These are phyloP conservation scores for Chrysoporthe austroafricana DNA, from an alignment of 2,329 filamentous ascomycete species.

Conservation along the genomic window DNA sequence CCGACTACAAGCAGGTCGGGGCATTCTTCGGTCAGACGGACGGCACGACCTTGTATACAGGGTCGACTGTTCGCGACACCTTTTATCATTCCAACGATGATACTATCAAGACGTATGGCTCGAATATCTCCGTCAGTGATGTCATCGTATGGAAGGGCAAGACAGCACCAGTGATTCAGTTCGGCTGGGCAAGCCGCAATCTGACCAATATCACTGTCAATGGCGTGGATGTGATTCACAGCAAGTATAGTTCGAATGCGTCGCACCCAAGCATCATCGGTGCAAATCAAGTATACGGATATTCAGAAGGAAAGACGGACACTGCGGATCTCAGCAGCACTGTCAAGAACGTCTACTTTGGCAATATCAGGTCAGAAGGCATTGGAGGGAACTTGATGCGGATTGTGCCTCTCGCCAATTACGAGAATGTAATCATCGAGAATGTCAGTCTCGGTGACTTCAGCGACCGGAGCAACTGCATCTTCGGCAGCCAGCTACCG, in stretches of 20 bases:
- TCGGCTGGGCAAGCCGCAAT: slow-evolving; percentile 40
- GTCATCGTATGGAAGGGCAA: slow-evolving; percentile 39
- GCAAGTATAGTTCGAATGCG: slow-evolving; percentile 31
- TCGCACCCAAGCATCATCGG: slow-evolving; percentile 34
- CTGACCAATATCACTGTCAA: slow-evolving; percentile 36
- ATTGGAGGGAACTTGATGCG: slow-evolving; percentile 29
- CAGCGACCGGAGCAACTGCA: slow-evolving; percentile 24
- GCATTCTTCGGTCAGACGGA: slow-evolving; percentile 44
- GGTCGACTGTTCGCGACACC: slow-evolving; percentile 36
- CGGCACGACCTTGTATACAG: slow-evolving; percentile 41
- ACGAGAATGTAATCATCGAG: slow-evolving; percentile 28
- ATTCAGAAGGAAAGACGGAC: slow-evolving; percentile 28
- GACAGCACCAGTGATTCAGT: slow-evolving; percentile 40
- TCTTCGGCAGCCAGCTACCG: slow-evolving; percentile 29
- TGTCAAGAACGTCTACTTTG: slow-evolving; percentile 26
- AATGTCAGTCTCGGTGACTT: slow-evolving; percentile 29
- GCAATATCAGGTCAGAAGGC: slow-evolving; percentile 30
- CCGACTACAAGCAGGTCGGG: slow-evolving; percentile 45
- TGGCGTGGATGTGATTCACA: slow-evolving; percentile 36
- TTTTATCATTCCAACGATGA: slow-evolving; percentile 44
- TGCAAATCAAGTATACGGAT: slow-evolving; percentile 31
- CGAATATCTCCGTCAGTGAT: slow-evolving; percentile 32
- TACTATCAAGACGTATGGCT: slow-evolving; percentile 42
- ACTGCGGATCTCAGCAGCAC: slow-evolving; percentile 27
- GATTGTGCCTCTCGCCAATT: slow-evolving; percentile 29